Evolutionary conservation across 176 grass and related monocot genomes (phyloP), one percentile per base, ranked within the genome.

Genomic region (Phoenix dactylifera): DNA sequence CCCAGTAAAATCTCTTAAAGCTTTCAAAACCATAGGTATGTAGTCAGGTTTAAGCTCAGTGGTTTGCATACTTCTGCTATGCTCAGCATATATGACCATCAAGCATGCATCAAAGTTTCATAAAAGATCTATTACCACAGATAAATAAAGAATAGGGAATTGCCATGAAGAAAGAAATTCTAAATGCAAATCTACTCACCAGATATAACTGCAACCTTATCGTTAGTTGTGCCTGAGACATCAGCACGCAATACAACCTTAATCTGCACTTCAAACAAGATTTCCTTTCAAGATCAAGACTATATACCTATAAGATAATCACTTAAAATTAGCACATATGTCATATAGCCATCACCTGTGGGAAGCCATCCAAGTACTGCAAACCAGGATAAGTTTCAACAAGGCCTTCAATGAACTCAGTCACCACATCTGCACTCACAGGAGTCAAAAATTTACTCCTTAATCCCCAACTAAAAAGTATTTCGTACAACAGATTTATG

Each of bases 221-320:
- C 81, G 76, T 80, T 92, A 60, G 70, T 54, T 17, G 72, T 77
- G 12, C 63, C 28, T 26, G 64, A 60, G 1, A 92, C 84, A 86
- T 98, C 93, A 65, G 93, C 93, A 61, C 93, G 87, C 73, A 98
- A 63, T 78, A 98, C 93, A 48, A 98, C 88, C 71, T 92, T 98
- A 83, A 89, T 89, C 93, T 98, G 93, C 35, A 44, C 35, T 44
- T 12, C 35, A 44, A 66, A 66, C 62, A 19, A 51, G 59, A 53
- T 48, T 16, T 22, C 14, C 24, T 25, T 19, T 63, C 6, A 55
- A 57, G 26, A 64, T 79, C 52, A 83, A 26, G 32, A 35, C 52
- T 78, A 54, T 3, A 1, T 10, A 22, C 22, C 3, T 18, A 53
- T 12, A 66, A 55, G 10, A 18, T 67, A 56, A 67, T 58, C 29